A percentile compares a stretch with the other conserved stretches of the same genome.
Evolutionary conservation across 2,329 filamentous ascomycete genomes (phyloP).

Genomic region (Fusarium tricinctum): DNA sequence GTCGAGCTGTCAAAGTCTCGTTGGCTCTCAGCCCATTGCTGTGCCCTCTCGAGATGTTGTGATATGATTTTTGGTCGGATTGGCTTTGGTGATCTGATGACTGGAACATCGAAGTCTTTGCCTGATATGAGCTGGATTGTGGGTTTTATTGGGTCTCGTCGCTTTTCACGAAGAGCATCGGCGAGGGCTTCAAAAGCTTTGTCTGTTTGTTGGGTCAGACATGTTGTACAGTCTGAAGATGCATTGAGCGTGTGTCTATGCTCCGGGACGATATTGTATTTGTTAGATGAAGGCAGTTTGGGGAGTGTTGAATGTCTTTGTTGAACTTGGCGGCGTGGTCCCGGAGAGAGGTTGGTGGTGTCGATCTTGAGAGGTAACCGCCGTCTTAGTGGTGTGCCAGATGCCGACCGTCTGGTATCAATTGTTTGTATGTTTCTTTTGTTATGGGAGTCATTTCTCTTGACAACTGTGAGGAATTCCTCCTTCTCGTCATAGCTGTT

Average conservation of each 20-base stretch:
- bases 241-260: constrained; percentile 5
- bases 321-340: neutral
- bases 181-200: constrained; percentile 22
- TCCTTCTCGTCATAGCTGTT: constrained; percentile 14
- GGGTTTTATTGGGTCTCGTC: neutral
- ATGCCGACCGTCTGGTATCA: neutral
- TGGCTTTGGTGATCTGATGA: constrained; percentile 18
- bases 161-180: neutral
- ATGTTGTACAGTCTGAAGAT: constrained; percentile 3
- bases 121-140: neutral
- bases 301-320: constrained; percentile 11
- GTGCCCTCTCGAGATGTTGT: constrained; percentile 17
- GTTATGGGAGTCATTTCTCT: neutral
- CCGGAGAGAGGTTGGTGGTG: constrained; percentile 12
- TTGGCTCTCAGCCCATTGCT: constrained; percentile 17
- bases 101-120: neutral
- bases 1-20: neutral
- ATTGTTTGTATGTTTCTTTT: neutral
- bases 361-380: constrained; percentile 14
- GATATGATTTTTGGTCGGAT: constrained; percentile 17
- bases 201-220: constrained; percentile 12
- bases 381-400: neutral
- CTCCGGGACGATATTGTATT: fast-evolving
- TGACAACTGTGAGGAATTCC: constrained; percentile 11
- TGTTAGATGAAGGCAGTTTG: neutral